Base-by-base conservation (phyloP, 192 early-diverging fungal genomes). In the Podila epicladia region DNA sequence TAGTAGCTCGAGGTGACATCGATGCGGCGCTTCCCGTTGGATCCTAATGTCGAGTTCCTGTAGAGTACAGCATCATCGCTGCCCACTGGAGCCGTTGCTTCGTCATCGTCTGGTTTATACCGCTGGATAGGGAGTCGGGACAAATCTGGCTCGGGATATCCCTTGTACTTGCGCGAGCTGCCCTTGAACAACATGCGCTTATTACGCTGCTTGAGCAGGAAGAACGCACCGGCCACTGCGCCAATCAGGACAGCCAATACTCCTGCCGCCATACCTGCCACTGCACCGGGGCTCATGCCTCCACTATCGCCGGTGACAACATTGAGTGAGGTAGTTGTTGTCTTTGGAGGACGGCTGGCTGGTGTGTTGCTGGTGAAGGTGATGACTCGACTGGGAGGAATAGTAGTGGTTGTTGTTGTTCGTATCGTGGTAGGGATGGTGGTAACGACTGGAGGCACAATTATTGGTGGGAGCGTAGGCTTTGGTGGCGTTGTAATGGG, bases 101-200 rank as follows among this genome's bases (percentile, higher is more conserved):
- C 24, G 8, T 55, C 5, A 2, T 24, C 24, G 20, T 55, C 53
- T 8, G 53, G n/a, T 24, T 55, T n/a, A 22, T 55, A 55, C 19
- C 53, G 53, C 24, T 55, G 53, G 53, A 55, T 11, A 3, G 53
- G 53, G 53, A 33, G 59, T 13, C 59, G 59, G 6, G 59, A 61
- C 22, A 65, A 37, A 22, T 76, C 74, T 5, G 63, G 71, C 20
- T 69, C 77, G 1, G 77, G 77, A 35, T 80, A 80, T 35, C 71
- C 77, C 32, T 63, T 64, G 41, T 72, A 58, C 28, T 37, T 41
- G n/a, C 75, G 9, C 11, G 62, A 19, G 26, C 67, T n/a, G 8
- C 77, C 71, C 2, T 58, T 51, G n/a, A 73, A 60, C 77, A 80
- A 69, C 71, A 80, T 48, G 2, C 77, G 65, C 28, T 80, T 80